Conservation (phyloP, 177 flowering plant species). For the Vitis hybrid region DNA sequence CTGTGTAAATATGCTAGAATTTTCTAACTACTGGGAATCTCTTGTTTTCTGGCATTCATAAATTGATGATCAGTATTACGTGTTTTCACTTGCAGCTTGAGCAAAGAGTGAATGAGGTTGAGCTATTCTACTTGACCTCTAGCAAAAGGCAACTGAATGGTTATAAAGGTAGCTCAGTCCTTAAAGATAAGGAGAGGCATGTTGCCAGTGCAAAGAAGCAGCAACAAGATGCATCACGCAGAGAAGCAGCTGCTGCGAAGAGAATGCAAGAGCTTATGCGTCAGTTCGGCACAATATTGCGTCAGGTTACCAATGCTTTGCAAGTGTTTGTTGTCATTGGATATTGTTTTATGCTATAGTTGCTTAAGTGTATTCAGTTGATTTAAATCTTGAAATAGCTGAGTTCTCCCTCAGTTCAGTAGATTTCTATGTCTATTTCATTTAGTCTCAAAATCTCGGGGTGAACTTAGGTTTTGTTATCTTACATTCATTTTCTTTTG, state of each 20-base stretch:
- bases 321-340: not conserved
- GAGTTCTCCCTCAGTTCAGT: not conserved
- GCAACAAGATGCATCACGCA: conserved; percentile 51
- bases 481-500: not conserved
- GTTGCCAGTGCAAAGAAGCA: conserved; percentile 38
- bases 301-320: conserved; percentile 39
- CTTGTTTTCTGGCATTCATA: too few relatives aligned
- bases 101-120: conserved; percentile 59
- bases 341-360: not conserved
- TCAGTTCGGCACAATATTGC: conserved; percentile 60
- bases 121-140: conserved; percentile 49
- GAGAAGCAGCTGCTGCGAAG: conserved; percentile 63
- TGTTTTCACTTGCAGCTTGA: conserved; percentile 59
- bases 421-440: not conserved
- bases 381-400: not conserved
- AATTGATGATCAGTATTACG: not conserved
- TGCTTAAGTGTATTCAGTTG: not conserved
- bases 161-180: conserved; percentile 44
- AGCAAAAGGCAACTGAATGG: conserved; percentile 39
- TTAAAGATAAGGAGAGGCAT: conserved; percentile 53
- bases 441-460: not conserved
- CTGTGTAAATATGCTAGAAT: too few relatives aligned
- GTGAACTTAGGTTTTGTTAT: not conserved
- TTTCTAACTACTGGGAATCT: too few relatives aligned
- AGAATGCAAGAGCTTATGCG: conserved; percentile 89